These are phyloP conservation scores for Populus hybrid DNA, from an alignment of 441 rosid genomes.

Conservation along the genomic window DNA sequence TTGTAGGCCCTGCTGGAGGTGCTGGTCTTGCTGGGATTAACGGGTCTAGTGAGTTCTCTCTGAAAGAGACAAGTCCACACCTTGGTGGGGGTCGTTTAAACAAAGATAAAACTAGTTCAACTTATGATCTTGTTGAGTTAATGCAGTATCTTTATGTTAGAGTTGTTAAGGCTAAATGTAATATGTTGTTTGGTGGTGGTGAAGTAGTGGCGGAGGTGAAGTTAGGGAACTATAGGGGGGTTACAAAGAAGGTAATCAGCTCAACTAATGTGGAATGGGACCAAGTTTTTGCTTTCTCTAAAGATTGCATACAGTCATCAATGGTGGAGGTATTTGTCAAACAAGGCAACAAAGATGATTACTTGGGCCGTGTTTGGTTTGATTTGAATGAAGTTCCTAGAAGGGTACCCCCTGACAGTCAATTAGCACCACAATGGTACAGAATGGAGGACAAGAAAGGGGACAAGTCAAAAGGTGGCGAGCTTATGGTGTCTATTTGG, in stretches of 20 bases:
- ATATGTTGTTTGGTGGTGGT: slow-evolving; percentile 20
- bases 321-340: slow-evolving; percentile 37
- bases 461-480: slow-evolving; percentile 37
- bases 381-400: slow-evolving; percentile 42
- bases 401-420: slow-evolving; percentile 56
- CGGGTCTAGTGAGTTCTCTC: slow-evolving; percentile 39
- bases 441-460: slow-evolving; percentile 41
- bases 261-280: slow-evolving; percentile 41
- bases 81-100: slow-evolving; percentile 43
- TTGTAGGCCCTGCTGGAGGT: slow-evolving; percentile 5
- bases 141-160: slow-evolving; percentile 49
- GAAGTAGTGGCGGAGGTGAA: slow-evolving; percentile 33
- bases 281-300: slow-evolving; percentile 50
- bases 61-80: slow-evolving; percentile 51
- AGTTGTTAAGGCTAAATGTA: slow-evolving; percentile 39
- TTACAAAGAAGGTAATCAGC: slow-evolving; percentile 22
- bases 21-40: slow-evolving; percentile 26
- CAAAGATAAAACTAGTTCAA: slow-evolving; percentile 36
- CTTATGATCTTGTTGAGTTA: slow-evolving; percentile 52
- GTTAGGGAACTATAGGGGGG: slow-evolving; percentile 33
- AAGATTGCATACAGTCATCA: slow-evolving; percentile 43
- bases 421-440: slow-evolving; percentile 54
- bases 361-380: slow-evolving; percentile 39
- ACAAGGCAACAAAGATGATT: slow-evolving; percentile 25
- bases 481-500: slow-evolving; percentile 55